A percentile compares a stretch with the other conserved stretches of the same genome.
These are phyloP conservation scores for Triadica sebifera DNA, from an alignment of 345 rosid species.

Conservation along the genomic window DNA sequence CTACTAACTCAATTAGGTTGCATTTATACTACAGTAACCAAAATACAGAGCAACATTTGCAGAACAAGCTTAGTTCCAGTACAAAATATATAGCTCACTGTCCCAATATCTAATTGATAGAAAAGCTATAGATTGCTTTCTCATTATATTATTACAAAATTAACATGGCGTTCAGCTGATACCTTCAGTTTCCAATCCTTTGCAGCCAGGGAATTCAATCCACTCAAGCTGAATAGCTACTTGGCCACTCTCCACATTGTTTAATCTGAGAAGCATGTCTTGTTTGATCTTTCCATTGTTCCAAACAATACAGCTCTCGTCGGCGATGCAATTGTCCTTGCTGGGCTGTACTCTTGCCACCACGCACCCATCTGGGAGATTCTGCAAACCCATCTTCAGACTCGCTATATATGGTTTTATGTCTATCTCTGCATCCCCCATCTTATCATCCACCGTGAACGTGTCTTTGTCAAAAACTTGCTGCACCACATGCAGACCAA, in stretches of 20 bases:
- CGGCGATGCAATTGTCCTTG: slow-evolving; percentile 26
- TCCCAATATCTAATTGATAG: too few species aligned
- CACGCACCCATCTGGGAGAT: slow-evolving; percentile 25
- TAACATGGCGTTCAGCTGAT: slow-evolving; percentile 11
- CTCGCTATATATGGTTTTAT: slow-evolving; percentile 23
- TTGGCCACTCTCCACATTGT: slow-evolving; percentile 32
- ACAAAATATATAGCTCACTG: too few species aligned
- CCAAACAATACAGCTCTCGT: slow-evolving; percentile 30
- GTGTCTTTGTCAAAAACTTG: slow-evolving; percentile 32
- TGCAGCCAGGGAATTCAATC: slow-evolving; percentile 28
- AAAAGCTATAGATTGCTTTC: too few species aligned
- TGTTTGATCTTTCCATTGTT: slow-evolving; percentile 27
- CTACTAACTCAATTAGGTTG: background rate
- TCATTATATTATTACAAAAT: too few species aligned
- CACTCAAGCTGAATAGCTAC: slow-evolving; percentile 27
- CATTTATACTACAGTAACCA: too few species aligned
- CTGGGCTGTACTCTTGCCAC: slow-evolving; percentile 25
- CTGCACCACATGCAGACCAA: slow-evolving; percentile 10
- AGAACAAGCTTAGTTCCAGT: too few species aligned
- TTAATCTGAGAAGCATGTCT: slow-evolving; percentile 29
- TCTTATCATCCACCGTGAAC: slow-evolving; percentile 31
- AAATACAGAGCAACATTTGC: too few species aligned
- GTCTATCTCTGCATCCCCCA: slow-evolving; percentile 35
- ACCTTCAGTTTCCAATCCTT: slow-evolving; percentile 22
- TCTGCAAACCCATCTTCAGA: slow-evolving; percentile 28